phyloP scores from a whole-genome alignment of 1,284 basidiomycete genomes.

The Malassezia pachydermatis region DNA sequence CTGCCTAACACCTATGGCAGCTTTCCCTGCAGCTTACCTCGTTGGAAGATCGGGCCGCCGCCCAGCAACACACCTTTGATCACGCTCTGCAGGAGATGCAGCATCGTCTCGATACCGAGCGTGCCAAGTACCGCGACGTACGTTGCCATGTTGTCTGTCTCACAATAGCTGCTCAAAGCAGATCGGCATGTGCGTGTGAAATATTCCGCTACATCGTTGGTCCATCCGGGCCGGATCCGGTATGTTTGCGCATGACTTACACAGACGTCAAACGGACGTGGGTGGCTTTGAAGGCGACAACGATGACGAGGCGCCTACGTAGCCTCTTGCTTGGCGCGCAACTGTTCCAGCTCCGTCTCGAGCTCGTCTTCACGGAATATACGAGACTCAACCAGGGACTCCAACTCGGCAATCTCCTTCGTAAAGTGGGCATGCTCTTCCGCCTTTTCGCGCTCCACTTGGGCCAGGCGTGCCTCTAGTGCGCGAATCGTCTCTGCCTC shows the following conservation, averaged over 20 bases:
- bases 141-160: neutral
- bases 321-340: constrained; percentile 15
- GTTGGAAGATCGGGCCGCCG: neutral
- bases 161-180: constrained; percentile 6
- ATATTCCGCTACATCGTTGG: constrained; percentile 6
- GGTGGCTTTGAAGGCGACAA: constrained; percentile 12
- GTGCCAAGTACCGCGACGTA: constrained; percentile 16
- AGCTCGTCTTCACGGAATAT: constrained; percentile 38
- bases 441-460: constrained; percentile 37
- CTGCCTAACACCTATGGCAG: neutral
- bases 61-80: neutral
- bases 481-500: constrained; percentile 49
- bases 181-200: neutral
- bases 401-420: constrained; percentile 37
- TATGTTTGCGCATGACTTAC: neutral
- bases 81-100: constrained; percentile 1
- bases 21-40: neutral
- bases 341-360: constrained; percentile 28
- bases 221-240: constrained; percentile 6
- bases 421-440: constrained; percentile 28
- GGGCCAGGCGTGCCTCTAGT: constrained; percentile 35
- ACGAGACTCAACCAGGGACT: constrained; percentile 36
- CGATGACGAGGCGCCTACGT: neutral
- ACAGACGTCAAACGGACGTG: constrained; percentile 9
- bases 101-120: constrained; percentile 5